phyloP scores from a whole-genome alignment of 2,329 filamentous ascomycete species.

The Diaporthe capsici region DNA sequence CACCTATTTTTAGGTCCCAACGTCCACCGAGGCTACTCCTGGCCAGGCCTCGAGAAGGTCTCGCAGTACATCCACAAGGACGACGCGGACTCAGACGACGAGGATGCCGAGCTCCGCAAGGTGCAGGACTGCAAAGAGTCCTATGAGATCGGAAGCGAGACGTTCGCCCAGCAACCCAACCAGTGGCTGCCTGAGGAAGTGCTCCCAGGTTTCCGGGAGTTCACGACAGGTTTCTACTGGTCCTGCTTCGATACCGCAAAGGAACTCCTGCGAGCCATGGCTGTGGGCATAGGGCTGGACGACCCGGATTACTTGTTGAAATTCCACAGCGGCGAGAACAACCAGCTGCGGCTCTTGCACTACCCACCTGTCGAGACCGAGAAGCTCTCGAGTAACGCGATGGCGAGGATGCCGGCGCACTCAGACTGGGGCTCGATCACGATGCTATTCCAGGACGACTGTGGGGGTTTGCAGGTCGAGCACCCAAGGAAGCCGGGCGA shows the following conservation, averaged over 20 bases:
- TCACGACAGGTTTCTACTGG: constrained; percentile 51
- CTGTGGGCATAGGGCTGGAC: constrained; percentile 51
- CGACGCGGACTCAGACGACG: constrained; percentile 35
- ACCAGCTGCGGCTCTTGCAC: constrained; percentile 73
- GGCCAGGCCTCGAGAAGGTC: constrained; percentile 46
- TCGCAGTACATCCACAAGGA: constrained; percentile 44
- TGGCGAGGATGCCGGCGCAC: constrained; percentile 48
- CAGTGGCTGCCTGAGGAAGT: constrained; percentile 55
- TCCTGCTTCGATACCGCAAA: constrained; percentile 48
- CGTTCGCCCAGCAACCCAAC: constrained; percentile 47
- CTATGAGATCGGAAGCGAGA: constrained; percentile 40
- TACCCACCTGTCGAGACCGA: constrained; percentile 55
- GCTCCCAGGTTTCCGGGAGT: constrained; percentile 54
- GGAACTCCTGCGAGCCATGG: constrained; percentile 50
- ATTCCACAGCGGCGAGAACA: constrained; percentile 68
- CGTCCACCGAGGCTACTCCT: constrained; percentile 45
- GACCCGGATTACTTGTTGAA: constrained; percentile 45
- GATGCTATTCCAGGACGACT: constrained; percentile 60
- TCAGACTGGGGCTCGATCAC: constrained; percentile 58
- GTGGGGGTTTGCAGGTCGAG: constrained; percentile 60
- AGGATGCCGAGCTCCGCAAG: constrained; percentile 39
- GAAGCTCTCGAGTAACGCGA: constrained; percentile 47
- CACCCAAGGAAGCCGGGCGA: constrained; percentile 32
- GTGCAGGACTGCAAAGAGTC: constrained; percentile 51
- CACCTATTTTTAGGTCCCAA: constrained; percentile 34